Conservation (phyloP, 129 eudicot genomes). For the Centrapalus pauciflorus region DNA sequence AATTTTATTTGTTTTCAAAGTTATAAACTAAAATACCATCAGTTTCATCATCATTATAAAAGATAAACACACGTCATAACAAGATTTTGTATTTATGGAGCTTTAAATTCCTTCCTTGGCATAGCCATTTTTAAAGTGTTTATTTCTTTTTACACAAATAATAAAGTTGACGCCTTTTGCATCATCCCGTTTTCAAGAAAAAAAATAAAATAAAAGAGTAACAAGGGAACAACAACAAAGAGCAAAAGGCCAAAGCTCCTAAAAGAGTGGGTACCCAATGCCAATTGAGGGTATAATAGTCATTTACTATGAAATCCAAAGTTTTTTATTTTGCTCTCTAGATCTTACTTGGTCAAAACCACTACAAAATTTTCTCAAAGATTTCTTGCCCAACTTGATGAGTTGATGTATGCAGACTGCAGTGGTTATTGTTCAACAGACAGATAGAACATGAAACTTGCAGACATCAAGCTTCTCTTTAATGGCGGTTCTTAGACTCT, state of each 20-base stretch:
- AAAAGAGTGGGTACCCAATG: conserved; percentile 36
- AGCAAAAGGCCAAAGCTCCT: conserved; percentile 12
- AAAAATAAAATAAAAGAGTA: no score
- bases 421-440: conserved; percentile 9
- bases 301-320: conserved; percentile 9
- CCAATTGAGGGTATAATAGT: conserved; percentile 37
- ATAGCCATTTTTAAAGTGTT: background rate
- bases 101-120: no score
- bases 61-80: no score
- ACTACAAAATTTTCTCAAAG: conserved; percentile 9
- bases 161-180: conserved; percentile 5
- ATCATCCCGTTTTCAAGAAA: background rate
- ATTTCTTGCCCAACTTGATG: conserved; percentile 21
- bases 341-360: conserved; percentile 49
- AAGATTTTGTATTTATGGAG: no score
- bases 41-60: no score
- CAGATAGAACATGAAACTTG: conserved; percentile 50
- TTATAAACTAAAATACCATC: no score
- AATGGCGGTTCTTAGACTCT: conserved; percentile 51
- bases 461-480: conserved; percentile 39
- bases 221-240: conserved; percentile 15
- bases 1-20: no score
- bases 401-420: conserved; percentile 10
- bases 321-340: conserved; percentile 1
- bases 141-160: background rate